Conservation (phyloP, 768 basidiomycete genomes). For the Kwoniella sp. region DNA sequence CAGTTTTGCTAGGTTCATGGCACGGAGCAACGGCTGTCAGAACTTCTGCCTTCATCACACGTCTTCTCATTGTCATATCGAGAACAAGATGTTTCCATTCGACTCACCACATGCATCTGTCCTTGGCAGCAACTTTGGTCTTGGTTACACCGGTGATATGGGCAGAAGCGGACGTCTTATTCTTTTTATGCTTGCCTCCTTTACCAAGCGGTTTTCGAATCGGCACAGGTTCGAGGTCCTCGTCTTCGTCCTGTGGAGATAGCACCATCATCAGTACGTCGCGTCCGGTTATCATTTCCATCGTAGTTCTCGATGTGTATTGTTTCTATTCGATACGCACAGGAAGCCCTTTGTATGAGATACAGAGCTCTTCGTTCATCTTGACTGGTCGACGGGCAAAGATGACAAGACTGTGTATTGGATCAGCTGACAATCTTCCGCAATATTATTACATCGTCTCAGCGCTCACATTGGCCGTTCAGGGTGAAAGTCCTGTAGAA, state of each 20-base stretch:
- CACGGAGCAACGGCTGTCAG: neutral
- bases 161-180: slow-evolving; percentile 23
- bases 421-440: too few relatives aligned
- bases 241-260: slow-evolving; percentile 19
- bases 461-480: slow-evolving; percentile 47
- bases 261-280: neutral
- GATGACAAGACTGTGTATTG: slow-evolving; percentile 44
- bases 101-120: slow-evolving; percentile 26
- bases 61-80: neutral
- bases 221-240: slow-evolving; percentile 4
- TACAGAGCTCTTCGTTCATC: slow-evolving; percentile 49
- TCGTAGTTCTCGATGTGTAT: neutral
- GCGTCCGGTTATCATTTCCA: neutral
- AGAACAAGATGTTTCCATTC: neutral
- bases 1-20: slow-evolving; percentile 24
- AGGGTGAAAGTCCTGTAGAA: slow-evolving; percentile 51
- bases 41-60: too few relatives aligned
- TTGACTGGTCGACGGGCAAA: slow-evolving; percentile 44
- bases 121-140: slow-evolving; percentile 23
- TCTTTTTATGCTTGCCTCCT: slow-evolving; percentile 18
- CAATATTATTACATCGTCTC: slow-evolving; percentile 7
- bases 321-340: slow-evolving; percentile 25
- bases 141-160: slow-evolving; percentile 22
- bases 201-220: slow-evolving; percentile 6
- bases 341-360: slow-evolving; percentile 53